phyloP scores from a whole-genome alignment of 73 alveolate species.

The Tetrahymena malaccensis region DNA sequence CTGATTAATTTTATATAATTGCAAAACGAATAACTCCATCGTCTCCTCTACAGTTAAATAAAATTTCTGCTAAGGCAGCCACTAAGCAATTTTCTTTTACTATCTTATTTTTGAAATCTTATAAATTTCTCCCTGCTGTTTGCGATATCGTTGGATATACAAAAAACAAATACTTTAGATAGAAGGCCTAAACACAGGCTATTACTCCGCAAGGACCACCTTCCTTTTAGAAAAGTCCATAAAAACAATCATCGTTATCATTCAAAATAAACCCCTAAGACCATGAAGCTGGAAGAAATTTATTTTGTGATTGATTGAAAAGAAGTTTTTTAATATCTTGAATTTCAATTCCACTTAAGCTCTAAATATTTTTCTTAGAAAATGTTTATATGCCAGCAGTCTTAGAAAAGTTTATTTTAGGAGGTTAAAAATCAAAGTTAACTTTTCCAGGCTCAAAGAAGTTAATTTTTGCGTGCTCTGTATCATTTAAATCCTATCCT shows the following conservation, averaged over 20 bases:
- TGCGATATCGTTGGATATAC: neutral
- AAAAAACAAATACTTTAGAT: constrained; percentile 51
- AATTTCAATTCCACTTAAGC: neutral
- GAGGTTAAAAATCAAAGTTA: neutral
- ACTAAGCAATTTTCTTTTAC: constrained; percentile 21
- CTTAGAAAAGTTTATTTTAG: neutral
- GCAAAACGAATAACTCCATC: neutral
- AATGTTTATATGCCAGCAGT: neutral
- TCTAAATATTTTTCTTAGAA: neutral
- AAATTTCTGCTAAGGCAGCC: constrained; percentile 34
- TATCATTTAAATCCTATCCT: neutral
- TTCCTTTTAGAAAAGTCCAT: constrained; percentile 57
- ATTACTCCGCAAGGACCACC: constrained; percentile 74
- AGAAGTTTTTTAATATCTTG: neutral
- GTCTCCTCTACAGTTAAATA: neutral
- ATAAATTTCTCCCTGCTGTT: neutral
- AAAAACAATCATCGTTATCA: constrained; percentile 10
- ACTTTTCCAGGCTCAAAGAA: neutral
- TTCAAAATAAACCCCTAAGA: constrained; percentile 23
- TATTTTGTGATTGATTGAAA: neutral
- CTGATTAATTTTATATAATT: neutral
- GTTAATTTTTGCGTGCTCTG: neutral
- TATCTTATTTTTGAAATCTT: neutral
- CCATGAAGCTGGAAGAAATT: constrained; percentile 26
- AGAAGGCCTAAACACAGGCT: constrained; percentile 55